Evolutionary conservation across 2,329 filamentous ascomycete species (phyloP).

Genomic region (Diaporthe aspalathi): DNA sequence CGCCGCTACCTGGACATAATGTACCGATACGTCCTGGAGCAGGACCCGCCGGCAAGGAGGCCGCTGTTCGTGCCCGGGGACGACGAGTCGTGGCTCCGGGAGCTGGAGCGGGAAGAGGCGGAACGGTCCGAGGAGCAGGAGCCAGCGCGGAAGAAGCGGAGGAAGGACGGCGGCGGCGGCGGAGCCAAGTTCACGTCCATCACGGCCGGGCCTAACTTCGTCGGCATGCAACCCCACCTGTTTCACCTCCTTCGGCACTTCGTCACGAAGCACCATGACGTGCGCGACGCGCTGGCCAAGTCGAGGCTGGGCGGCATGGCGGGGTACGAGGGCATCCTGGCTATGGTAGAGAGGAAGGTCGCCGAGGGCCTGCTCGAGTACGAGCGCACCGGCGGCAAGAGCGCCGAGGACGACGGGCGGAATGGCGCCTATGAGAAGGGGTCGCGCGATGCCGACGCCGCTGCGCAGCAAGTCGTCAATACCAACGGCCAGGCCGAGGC

Average conservation of each 20-base stretch:
- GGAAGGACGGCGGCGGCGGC: conserved; percentile 50
- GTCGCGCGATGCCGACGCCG: conserved; percentile 45
- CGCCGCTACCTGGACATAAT: conserved; percentile 92
- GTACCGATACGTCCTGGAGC: conserved; percentile 78
- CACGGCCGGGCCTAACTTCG: conserved; percentile 69
- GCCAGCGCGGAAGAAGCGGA: conserved; percentile 65
- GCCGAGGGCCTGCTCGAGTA: conserved; percentile 79
- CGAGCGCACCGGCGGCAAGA: conserved; percentile 62
- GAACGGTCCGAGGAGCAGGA: conserved; percentile 52
- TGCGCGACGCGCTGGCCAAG: conserved; percentile 84
- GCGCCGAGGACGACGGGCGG: conserved; percentile 50
- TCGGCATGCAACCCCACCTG: conserved; percentile 88
- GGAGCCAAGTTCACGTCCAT: conserved; percentile 43
- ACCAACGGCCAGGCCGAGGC: conserved; percentile 40
- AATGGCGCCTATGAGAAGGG: conserved; percentile 45
- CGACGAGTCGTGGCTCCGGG: conserved; percentile 58
- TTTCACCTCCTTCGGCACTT: conserved; percentile 91
- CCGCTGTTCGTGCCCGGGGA: conserved; percentile 79
- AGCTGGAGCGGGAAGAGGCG: conserved; percentile 45
- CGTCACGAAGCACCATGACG: conserved; percentile 81
- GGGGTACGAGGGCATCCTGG: conserved; percentile 80
- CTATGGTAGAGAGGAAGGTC: conserved; percentile 79
- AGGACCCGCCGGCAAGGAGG: conserved; percentile 72
- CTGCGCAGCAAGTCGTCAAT: conserved; percentile 39
- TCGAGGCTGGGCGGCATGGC: conserved; percentile 77